Conservation (phyloP, 2,329 filamentous ascomycete species). For the Nannizziopsis arthrosporioides region DNA sequence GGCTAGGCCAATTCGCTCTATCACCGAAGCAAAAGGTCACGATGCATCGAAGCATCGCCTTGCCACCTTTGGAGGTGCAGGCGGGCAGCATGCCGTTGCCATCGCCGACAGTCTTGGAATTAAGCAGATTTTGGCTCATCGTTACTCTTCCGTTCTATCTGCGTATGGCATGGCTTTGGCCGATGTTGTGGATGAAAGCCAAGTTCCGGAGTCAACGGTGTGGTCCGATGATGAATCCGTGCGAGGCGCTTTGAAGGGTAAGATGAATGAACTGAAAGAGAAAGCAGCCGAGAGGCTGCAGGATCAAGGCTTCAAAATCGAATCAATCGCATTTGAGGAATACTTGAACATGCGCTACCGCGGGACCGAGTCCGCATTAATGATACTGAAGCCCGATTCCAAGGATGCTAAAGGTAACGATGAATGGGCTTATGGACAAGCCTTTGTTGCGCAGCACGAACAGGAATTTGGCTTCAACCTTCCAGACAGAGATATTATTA, state of each 20-base stretch:
- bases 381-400: conserved; percentile 64
- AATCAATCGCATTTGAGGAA: conserved; percentile 71
- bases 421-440: conserved; percentile 70
- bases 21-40: conserved; percentile 81
- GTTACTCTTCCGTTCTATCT: conserved; percentile 79
- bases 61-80: conserved; percentile 79
- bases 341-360: conserved; percentile 91
- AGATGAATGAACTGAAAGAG: conserved; percentile 69
- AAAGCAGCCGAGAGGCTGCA: conserved; percentile 56
- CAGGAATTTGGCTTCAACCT: conserved; percentile 91
- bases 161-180: conserved; percentile 87
- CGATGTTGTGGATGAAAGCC: conserved; percentile 76
- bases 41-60: conserved; percentile 76
- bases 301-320: conserved; percentile 66
- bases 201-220: conserved; percentile 50
- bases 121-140: conserved; percentile 67
- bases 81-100: conserved; percentile 83
- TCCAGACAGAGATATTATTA: conserved; percentile 71
- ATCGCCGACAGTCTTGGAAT: conserved; percentile 76
- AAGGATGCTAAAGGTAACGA: conserved; percentile 51
- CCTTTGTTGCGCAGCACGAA: conserved; percentile 75
- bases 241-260: conserved; percentile 52
- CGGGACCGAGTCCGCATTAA: conserved; percentile 80
- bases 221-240: conserved; percentile 49
- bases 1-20: conserved; percentile 75